Conservation (phyloP, 2,329 filamentous ascomycete genomes). For the Aspergillus hiratsukae region DNA sequence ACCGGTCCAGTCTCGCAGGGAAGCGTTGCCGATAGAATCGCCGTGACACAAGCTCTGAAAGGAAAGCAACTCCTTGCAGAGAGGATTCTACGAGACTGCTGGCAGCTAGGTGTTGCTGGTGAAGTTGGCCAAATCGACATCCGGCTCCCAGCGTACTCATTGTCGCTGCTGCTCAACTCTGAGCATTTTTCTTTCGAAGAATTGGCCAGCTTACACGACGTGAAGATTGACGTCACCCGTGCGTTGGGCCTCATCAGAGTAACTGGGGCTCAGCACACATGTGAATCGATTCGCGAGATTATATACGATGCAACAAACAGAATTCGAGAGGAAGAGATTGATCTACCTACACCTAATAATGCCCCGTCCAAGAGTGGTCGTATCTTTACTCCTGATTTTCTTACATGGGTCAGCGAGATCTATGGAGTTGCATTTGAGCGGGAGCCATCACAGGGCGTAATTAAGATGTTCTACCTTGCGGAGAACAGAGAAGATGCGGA, state of each 20-base stretch:
- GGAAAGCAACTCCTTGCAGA: constrained; percentile 32
- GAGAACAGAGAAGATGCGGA: constrained; percentile 29
- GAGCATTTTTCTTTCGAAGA: constrained; percentile 35
- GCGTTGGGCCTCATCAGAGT: constrained; percentile 32
- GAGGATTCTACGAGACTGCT: constrained; percentile 36
- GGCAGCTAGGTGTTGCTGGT: constrained; percentile 30
- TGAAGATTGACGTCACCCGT: constrained; percentile 34
- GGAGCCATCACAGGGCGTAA: constrained; percentile 10
- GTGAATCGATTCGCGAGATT: constrained; percentile 31
- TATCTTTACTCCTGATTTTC: constrained; percentile 21
- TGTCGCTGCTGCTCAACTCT: constrained; percentile 31
- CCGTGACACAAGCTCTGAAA: constrained; percentile 17
- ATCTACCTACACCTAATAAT: constrained; percentile 15
- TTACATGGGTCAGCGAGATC: constrained; percentile 30
- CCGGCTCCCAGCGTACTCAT: constrained; percentile 20
- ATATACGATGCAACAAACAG: constrained; percentile 27
- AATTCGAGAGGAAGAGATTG: constrained; percentile 27
- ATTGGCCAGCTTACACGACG: constrained; percentile 30
- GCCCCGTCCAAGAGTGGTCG: constrained; percentile 13
- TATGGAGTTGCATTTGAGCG: constrained; percentile 29
- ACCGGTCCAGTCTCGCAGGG: constrained; percentile 11
- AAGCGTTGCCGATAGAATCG: constrained; percentile 16
- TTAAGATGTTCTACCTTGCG: constrained; percentile 30
- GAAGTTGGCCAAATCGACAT: constrained; percentile 37
- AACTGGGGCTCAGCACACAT: constrained; percentile 29